A percentile compares a stretch with the other conserved stretches of the same genome.
Evolutionary conservation across 2,329 filamentous ascomycete genomes (phyloP).

Genomic region (Trichophyton simii): DNA sequence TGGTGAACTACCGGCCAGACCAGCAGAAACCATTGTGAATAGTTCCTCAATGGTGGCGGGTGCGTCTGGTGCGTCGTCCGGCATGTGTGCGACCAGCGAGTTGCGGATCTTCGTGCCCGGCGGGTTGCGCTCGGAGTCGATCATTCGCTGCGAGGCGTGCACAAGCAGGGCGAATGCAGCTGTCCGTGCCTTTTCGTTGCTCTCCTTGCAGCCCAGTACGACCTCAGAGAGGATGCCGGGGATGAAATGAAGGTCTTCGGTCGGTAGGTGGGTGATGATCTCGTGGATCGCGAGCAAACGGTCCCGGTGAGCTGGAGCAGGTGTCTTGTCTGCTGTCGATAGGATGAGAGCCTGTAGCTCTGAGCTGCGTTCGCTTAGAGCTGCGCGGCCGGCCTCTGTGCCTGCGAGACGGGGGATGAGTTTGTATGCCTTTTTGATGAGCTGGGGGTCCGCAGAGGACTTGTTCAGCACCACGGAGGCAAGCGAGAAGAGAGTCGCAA

Average conservation of each 20-base stretch:
- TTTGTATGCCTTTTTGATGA: constrained; percentile 99
- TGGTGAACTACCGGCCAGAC: constrained; percentile 79
- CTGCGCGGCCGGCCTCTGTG: constrained; percentile 63
- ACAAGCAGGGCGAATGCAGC: constrained; percentile 84
- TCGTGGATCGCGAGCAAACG: constrained; percentile 70
- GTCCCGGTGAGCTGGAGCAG: constrained; percentile 74
- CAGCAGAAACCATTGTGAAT: constrained; percentile 95
- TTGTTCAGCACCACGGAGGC: constrained; percentile 70
- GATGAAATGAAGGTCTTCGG: constrained; percentile 77
- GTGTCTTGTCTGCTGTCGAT: constrained; percentile 68
- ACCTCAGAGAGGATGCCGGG: constrained; percentile 84
- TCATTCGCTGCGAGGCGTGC: constrained; percentile 73
- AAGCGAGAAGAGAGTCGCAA: constrained; percentile 72
- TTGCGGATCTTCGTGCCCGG: constrained; percentile 67
- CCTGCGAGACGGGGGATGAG: constrained; percentile 81
- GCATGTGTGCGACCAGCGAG: constrained; percentile 77
- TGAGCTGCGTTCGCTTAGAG: constrained; percentile 58
- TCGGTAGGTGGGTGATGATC: constrained; percentile 65
- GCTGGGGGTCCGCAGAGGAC: constrained; percentile 56
- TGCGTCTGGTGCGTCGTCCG: constrained; percentile 61
- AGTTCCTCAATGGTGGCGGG: constrained; percentile 83
- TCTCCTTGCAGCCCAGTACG: constrained; percentile 92
- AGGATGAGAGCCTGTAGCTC: constrained; percentile 78
- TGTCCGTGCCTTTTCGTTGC: constrained; percentile 86
- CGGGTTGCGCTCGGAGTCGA: constrained; percentile 43